Evolutionary conservation across 257 asterid genomes (phyloP).

Genomic region (Fraxinus americana): DNA sequence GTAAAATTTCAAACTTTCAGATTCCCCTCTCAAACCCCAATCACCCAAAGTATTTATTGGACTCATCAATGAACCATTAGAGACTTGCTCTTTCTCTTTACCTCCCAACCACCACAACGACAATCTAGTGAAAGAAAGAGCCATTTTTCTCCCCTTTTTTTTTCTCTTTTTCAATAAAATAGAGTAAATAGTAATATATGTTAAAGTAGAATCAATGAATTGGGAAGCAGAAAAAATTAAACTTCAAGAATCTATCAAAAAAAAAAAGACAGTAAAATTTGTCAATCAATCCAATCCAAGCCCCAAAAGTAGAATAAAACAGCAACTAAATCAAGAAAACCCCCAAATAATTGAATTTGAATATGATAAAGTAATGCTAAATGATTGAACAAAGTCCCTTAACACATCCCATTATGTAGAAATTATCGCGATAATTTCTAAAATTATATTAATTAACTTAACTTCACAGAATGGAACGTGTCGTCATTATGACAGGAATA

Average conservation of each 20-base stretch:
- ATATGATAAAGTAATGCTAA: slow-evolving; percentile 22
- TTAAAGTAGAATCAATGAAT: slow-evolving; percentile 29
- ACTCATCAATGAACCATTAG: slow-evolving; percentile 57
- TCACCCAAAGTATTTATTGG: slow-evolving; percentile 66
- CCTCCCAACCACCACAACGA: slow-evolving; percentile 78
- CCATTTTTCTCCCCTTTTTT: slow-evolving; percentile 30
- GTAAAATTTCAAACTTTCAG: slow-evolving; percentile 57
- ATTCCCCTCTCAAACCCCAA: slow-evolving; percentile 72
- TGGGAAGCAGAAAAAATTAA: slow-evolving; percentile 25
- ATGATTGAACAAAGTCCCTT: slow-evolving; percentile 19
- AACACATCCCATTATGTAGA: slow-evolving; percentile 9
- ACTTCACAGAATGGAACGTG: slow-evolving; percentile 11
- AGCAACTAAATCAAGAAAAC: slow-evolving; percentile 24
- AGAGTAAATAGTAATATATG: slow-evolving; percentile 10
- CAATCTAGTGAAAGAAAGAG: slow-evolving; percentile 63
- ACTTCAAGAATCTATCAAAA: slow-evolving; percentile 21
- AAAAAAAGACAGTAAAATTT: not conserved
- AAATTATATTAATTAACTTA: slow-evolving; percentile 1
- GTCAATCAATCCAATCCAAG: slow-evolving; percentile 34
- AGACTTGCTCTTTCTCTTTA: slow-evolving; percentile 68
- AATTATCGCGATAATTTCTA: slow-evolving; percentile 9
- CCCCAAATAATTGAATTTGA: slow-evolving; percentile 13
- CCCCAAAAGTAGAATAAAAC: slow-evolving; percentile 23
- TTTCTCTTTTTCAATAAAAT: slow-evolving; percentile 4
- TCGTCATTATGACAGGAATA: slow-evolving; percentile 12